phyloP scores from a whole-genome alignment of 306 rosid genomes.

The Biancaea sappan region DNA sequence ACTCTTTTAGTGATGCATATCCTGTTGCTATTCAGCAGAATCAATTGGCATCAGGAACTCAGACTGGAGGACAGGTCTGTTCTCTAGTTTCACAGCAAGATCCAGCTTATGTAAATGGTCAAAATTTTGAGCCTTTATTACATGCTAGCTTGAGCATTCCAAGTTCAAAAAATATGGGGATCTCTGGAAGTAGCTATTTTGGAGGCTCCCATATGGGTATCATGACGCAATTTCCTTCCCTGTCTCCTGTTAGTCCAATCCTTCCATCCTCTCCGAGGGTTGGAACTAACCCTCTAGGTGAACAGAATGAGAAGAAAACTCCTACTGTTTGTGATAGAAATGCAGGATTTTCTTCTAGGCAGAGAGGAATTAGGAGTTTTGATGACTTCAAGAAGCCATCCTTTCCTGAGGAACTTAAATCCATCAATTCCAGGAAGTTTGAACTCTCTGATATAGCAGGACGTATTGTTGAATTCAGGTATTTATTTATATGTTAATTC shows the following conservation, averaged over 20 bases:
- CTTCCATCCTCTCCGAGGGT: slow-evolving; percentile 55
- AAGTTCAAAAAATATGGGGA: slow-evolving; percentile 44
- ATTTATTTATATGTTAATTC: neutral
- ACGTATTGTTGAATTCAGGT: slow-evolving; percentile 69
- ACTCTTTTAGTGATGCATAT: slow-evolving; percentile 43
- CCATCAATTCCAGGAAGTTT: slow-evolving; percentile 47
- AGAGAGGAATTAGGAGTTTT: slow-evolving; percentile 40
- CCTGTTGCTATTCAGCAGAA: slow-evolving; percentile 43
- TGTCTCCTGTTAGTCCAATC: slow-evolving; percentile 53
- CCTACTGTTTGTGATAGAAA: slow-evolving; percentile 42
- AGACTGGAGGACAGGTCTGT: slow-evolving; percentile 34
- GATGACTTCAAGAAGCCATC: slow-evolving; percentile 43
- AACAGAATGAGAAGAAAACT: slow-evolving; percentile 43
- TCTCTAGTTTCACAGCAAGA: slow-evolving; percentile 38
- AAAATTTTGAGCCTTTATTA: slow-evolving; percentile 38
- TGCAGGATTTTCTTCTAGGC: slow-evolving; percentile 49
- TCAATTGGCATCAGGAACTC: slow-evolving; percentile 41
- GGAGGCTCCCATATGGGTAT: slow-evolving; percentile 42
- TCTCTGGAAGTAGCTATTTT: slow-evolving; percentile 34
- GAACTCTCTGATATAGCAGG: slow-evolving; percentile 60
- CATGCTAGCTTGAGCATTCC: slow-evolving; percentile 38
- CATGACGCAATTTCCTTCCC: slow-evolving; percentile 47
- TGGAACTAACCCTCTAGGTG: slow-evolving; percentile 39
- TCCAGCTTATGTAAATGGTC: slow-evolving; percentile 36
- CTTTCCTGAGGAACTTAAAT: slow-evolving; percentile 61